phyloP scores from a whole-genome alignment of 768 basidiomycete species.

The Termitomyces heimii region DNA sequence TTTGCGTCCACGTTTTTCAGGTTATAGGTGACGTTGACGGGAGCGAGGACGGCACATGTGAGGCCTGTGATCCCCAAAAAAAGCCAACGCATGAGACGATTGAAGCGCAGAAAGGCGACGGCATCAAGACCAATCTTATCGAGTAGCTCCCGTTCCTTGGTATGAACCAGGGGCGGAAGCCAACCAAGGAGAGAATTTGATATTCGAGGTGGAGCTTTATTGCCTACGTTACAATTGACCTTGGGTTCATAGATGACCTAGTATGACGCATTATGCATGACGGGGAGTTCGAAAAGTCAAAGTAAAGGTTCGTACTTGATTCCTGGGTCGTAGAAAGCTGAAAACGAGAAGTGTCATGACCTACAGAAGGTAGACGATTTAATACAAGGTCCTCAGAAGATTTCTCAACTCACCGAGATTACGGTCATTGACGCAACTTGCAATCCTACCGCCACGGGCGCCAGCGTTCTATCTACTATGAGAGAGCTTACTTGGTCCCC shows the following conservation, averaged over 20 bases:
- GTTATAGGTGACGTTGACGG: slow-evolving; percentile 85
- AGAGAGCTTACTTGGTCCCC: slow-evolving; percentile 30
- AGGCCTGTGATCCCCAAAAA: slow-evolving; percentile 61
- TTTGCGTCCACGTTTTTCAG: slow-evolving; percentile 49
- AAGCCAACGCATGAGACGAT: slow-evolving; percentile 74
- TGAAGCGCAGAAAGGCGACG: slow-evolving; percentile 87
- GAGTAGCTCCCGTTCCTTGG: slow-evolving; percentile 85
- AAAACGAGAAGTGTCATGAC: slow-evolving; percentile 67
- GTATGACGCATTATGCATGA: slow-evolving; percentile 1
- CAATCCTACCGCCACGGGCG: slow-evolving; percentile 74
- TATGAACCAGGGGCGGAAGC: slow-evolving; percentile 79
- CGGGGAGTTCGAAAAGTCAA: background rate
- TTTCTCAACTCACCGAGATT: slow-evolving; percentile 51
- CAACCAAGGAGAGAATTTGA: slow-evolving; percentile 83
- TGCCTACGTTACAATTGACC: slow-evolving; percentile 80
- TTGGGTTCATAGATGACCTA: slow-evolving; percentile 92
- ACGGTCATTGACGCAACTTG: slow-evolving; percentile 71
- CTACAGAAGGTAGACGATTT: slow-evolving; percentile 27
- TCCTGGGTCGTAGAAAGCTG: slow-evolving; percentile 80
- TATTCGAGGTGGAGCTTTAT: slow-evolving; percentile 76
- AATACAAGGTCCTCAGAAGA: background rate
- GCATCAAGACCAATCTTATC: slow-evolving; percentile 91
- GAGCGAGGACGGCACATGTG: slow-evolving; percentile 71
- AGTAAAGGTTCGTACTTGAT: slow-evolving; percentile 51
- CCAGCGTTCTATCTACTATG: slow-evolving; percentile 56